Evolutionary conservation across 2,329 filamentous ascomycete genomes (phyloP), one percentile per base, ranked within the genome.

Genomic region (Ascomycota sp.): DNA sequence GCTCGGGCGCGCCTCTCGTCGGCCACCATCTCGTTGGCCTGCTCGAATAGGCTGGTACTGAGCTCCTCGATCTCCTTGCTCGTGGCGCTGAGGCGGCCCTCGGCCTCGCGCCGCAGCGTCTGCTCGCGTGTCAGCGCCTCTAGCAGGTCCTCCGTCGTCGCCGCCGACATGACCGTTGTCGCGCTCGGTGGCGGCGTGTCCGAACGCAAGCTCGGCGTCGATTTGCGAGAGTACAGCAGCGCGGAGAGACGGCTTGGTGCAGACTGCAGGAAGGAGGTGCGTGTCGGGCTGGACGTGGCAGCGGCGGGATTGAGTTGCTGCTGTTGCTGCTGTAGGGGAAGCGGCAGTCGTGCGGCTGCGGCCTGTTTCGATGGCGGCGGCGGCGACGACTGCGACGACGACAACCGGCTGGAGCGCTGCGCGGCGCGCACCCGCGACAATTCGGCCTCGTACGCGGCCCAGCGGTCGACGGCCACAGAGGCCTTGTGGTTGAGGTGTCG

Each of bases 1-100:
- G 76, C 76, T 37, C 77, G 59, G 27, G 75, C 76, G 36, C 70
- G 65, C 30, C 80, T 60, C 59, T 89, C 80, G 12, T 66, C 61
- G 2, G 80, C 78, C 13, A 89, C 80, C 80, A 89, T 89, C 55
- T 83, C 72, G 50, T 89, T 89, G 34, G 80, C 80, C 57, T 84
- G 74, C 55, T 79, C 72, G 50, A 89, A 89, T 35, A 89, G 57
- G 33, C 66, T 67, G 13, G 68, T 75, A 46, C 68, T 79, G 41
- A 89, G 58, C 54, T 89, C 80, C 54, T 86, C 80, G 13, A 86
- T 66, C 57, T 89, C 80, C 9, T 59, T 62, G 45, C 68, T 73
- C 33, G 78, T 76, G 33, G 71, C 66, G 40, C 62, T 63, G 13
- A 81, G 58, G 39, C 68, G 66, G 33, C 66, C 65, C 55, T 89